A percentile compares a stretch with the other conserved stretches of the same genome.
phyloP scores from a whole-genome alignment of 306 rosid genomes.

The Vicia faba region DNA sequence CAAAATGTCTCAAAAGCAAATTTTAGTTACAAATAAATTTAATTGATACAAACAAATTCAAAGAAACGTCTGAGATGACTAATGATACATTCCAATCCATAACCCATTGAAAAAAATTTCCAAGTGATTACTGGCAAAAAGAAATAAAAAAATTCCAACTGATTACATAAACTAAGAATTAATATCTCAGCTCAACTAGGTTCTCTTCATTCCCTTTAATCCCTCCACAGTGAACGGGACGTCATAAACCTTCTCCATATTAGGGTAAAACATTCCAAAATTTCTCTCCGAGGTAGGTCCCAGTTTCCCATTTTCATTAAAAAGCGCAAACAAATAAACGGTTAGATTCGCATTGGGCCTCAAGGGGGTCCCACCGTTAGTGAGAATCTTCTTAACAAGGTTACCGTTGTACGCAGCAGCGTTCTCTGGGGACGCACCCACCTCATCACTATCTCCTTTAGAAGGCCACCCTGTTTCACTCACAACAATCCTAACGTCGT shows the following conservation, averaged over 20 bases:
- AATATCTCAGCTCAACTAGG: neutral
- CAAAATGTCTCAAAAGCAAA: neutral
- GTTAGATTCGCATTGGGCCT: conserved; percentile 82
- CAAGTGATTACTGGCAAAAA: too few relatives aligned
- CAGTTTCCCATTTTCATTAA: conserved; percentile 73
- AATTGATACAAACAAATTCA: neutral
- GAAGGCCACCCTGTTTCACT: conserved; percentile 98
- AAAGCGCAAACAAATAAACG: conserved; percentile 87
- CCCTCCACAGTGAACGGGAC: conserved; percentile 71
- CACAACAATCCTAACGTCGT: conserved; percentile 71
- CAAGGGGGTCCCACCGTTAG: conserved; percentile 75
- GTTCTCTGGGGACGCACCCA: conserved; percentile 73
- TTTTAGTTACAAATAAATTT: conserved; percentile 21
- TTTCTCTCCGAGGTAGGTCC: conserved; percentile 90
- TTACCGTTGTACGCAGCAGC: conserved; percentile 95
- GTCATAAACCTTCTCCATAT: conserved; percentile 65
- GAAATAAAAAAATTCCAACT: too few relatives aligned
- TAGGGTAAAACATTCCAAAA: conserved; percentile 84
- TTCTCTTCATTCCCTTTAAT: conserved; percentile 46
- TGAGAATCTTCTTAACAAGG: conserved; percentile 74
- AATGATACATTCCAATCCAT: conserved; percentile 7
- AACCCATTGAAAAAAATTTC: conserved; percentile 13
- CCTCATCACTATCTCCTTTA: conserved; percentile 66
- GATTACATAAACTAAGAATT: neutral
- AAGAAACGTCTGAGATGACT: neutral